phyloP scores from a whole-genome alignment of 2,329 filamentous ascomycete species.

The Talaromyces atroroseus region DNA sequence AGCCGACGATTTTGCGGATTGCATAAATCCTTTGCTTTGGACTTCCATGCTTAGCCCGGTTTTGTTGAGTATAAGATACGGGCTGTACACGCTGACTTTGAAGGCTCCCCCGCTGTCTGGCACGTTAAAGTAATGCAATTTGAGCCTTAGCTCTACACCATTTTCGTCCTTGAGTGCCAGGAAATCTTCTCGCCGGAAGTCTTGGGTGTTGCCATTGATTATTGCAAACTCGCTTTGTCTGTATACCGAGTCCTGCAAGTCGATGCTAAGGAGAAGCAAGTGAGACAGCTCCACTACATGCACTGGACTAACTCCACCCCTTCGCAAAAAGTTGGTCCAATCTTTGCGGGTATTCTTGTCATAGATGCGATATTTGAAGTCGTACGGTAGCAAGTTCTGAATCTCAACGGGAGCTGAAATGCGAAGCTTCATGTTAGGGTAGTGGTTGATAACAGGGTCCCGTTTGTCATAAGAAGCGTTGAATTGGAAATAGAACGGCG shows the following conservation, averaged over 20 bases:
- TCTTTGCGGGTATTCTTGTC: constrained; percentile 98
- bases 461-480: constrained; percentile 78
- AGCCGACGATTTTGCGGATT: constrained; percentile 74
- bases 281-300: constrained; percentile 96
- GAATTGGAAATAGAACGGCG: constrained; percentile 94
- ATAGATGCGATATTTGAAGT: constrained; percentile 99
- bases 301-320: constrained; percentile 93
- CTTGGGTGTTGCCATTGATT: constrained; percentile 83
- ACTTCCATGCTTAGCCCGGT: constrained; percentile 85
- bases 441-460: constrained; percentile 75
- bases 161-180: constrained; percentile 80
- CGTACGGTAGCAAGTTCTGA: constrained; percentile 90
- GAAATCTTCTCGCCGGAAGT: constrained; percentile 77
- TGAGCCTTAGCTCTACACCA: constrained; percentile 71
- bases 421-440: constrained; percentile 91
- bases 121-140: constrained; percentile 83
- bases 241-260: constrained; percentile 94
- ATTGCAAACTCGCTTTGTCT: constrained; percentile 95
- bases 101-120: constrained; percentile 93
- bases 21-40: constrained; percentile 81
- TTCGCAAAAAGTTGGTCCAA: constrained; percentile 96
- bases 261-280: constrained; percentile 82
- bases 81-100: constrained; percentile 89
- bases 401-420: constrained; percentile 89
- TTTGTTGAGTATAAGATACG: constrained; percentile 92